Percentiles rank a stretch among this genome's conserved stretches.
Evolutionary conservation across 805 yeast species (phyloP).

Genomic region (Ogataea chonburiensis): DNA sequence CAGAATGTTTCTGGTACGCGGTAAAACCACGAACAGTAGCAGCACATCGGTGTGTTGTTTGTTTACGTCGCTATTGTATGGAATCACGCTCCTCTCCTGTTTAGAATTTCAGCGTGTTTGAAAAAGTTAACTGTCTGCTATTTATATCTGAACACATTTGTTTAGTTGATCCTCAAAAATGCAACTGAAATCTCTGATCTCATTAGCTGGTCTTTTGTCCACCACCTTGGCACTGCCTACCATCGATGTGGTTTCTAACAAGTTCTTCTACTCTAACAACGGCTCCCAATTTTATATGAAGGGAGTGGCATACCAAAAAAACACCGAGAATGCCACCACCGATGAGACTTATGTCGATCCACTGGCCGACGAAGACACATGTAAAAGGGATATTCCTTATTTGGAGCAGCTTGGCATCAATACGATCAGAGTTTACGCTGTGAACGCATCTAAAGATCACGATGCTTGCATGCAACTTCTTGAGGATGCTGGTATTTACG

Average conservation of each 20-base stretch:
- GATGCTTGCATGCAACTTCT: conserved; percentile 73
- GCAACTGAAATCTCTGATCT: conserved; percentile 15
- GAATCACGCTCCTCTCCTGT: conserved; percentile 2
- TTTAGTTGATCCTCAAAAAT: conserved; percentile 5
- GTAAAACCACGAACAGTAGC: conserved; percentile 4
- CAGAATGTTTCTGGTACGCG: conserved; percentile 12
- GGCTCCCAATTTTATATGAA: conserved; percentile 83
- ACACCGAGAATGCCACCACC: conserved; percentile 44
- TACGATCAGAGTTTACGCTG: conserved; percentile 81
- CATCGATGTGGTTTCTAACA: conserved; percentile 66
- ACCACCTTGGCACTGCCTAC: conserved; percentile 39
- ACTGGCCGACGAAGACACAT: conserved; percentile 63
- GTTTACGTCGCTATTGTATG: conserved; percentile 1
- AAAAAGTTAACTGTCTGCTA: background rate
- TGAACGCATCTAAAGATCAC: conserved; percentile 71
- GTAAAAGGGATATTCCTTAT: conserved; percentile 83
- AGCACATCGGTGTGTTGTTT: conserved; percentile 5
- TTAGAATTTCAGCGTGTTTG: conserved; percentile 2
- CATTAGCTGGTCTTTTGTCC: conserved; percentile 19
- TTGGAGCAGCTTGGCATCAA: conserved; percentile 67
- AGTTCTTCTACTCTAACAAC: conserved; percentile 68
- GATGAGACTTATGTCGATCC: conserved; percentile 61
- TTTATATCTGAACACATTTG: conserved; percentile 1
- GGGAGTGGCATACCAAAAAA: conserved; percentile 86
- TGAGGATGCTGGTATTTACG: conserved; percentile 85